These are phyloP conservation scores for Misopates orontium DNA, from an alignment of 257 asterid genomes.

Conservation along the genomic window DNA sequence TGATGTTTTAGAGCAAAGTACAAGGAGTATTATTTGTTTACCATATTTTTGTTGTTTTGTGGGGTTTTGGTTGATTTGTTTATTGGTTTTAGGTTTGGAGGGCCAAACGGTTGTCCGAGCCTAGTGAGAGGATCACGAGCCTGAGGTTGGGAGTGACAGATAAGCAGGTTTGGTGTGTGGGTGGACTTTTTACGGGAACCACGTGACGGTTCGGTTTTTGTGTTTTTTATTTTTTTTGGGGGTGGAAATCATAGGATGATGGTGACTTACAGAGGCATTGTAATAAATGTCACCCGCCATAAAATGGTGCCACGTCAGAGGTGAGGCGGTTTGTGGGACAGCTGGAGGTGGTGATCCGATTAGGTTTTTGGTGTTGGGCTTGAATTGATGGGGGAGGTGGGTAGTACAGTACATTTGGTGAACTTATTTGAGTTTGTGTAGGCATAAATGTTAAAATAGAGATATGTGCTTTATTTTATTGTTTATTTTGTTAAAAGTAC, in stretches of 20 bases:
- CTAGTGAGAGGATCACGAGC: conserved; percentile 41
- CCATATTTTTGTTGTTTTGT: background rate
- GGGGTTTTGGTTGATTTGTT: conserved; percentile 30
- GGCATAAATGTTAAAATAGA: no score
- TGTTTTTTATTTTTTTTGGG: conserved; percentile 18
- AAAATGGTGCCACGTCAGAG: conserved; percentile 34
- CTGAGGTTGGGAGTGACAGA: conserved; percentile 43
- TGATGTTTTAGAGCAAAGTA: no score
- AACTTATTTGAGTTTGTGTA: no score
- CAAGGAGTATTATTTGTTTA: no score
- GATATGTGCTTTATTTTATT: no score
- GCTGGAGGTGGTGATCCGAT: conserved; percentile 35
- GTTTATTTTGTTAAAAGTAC: no score
- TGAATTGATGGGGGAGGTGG: background rate
- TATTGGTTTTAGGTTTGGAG: conserved; percentile 32
- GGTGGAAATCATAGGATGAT: conserved; percentile 17
- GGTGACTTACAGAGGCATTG: conserved; percentile 36
- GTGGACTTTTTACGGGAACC: conserved; percentile 46
- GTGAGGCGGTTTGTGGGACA: conserved; percentile 7
- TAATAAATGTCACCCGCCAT: conserved; percentile 33
- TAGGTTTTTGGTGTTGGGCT: no score
- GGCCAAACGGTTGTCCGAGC: conserved; percentile 70
- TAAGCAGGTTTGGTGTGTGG: conserved; percentile 29
- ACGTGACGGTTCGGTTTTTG: conserved; percentile 41
- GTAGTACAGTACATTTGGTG: conserved; percentile 1